Percentiles rank a stretch among this genome's conserved stretches.
Conservation (phyloP, 2,329 filamentous ascomycete genomes). For the Pseudopithomyces maydicus region DNA sequence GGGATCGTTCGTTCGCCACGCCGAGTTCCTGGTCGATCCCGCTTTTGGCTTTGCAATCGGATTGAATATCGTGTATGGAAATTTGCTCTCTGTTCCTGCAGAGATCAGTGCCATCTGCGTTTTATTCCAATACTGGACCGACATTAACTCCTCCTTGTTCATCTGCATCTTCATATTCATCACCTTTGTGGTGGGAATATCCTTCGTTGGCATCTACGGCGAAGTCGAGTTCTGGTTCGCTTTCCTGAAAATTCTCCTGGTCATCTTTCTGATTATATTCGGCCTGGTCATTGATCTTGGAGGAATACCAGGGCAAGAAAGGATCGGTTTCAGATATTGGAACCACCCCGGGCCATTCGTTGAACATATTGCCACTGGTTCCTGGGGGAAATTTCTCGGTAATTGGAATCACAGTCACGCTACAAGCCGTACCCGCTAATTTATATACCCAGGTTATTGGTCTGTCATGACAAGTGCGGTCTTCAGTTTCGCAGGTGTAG, state of each 20-base stretch:
- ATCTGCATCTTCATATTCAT: constrained; percentile 40
- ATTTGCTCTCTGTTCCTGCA: constrained; percentile 54
- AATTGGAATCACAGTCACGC: background rate
- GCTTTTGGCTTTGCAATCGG: constrained; percentile 47
- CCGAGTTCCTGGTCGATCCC: constrained; percentile 57
- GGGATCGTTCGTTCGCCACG: constrained; percentile 56
- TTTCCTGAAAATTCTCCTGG: constrained; percentile 49
- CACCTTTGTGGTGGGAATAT: constrained; percentile 39
- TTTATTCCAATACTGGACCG: constrained; percentile 33
- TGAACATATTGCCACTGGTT: constrained; percentile 54
- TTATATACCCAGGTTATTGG: constrained; percentile 53
- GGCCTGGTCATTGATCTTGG: constrained; percentile 36
- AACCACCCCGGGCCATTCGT: constrained; percentile 62
- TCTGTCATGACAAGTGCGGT: constrained; percentile 58
- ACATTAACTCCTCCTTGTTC: constrained; percentile 40
- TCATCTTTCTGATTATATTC: constrained; percentile 34
- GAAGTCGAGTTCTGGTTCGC: constrained; percentile 57
- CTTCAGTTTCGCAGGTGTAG: constrained; percentile 34
- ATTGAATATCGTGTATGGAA: constrained; percentile 64
- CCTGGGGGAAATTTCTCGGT: constrained; percentile 63
- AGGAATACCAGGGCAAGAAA: constrained; percentile 31
- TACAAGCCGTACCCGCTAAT: background rate
- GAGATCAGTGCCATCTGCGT: constrained; percentile 35
- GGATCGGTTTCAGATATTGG: constrained; percentile 70
- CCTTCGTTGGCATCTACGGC: constrained; percentile 35